Base-by-base conservation (phyloP, 805 yeast genomes). In the Ogataea henricii region DNA sequence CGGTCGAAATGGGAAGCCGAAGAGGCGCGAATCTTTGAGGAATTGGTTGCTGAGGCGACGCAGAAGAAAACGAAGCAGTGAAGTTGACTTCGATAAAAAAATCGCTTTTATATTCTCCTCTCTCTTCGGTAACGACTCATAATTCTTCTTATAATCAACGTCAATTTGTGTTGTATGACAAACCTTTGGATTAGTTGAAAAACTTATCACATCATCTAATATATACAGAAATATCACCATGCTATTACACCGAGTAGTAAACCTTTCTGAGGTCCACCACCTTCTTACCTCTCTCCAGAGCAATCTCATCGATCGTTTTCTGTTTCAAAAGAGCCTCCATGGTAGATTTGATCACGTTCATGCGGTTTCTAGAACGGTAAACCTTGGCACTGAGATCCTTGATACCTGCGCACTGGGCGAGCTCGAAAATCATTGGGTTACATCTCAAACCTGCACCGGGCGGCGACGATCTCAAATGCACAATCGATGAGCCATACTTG, bases 381-480 rank as follows among this genome's bases (percentile, higher is more conserved):
- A 92, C 87, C 64, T 92, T 92, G 4, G 95, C 97, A 59, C 90
- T 81, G 60, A 94, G 73, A 70, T 94, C 99, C 68, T 86, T 87
- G 67, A 94, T 89, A 53, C 99, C 99, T 1, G 91, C 96, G 49
- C 90, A 83, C 65, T 86, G 87, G 68, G 97, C 91, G 49, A 94
- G 82, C 71, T 90, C 97, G 60, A 85, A 89, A 54, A 94, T 83
- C 66, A 85, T 81, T 56, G 88, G 95, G 70, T 91, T 91, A 39
- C 90, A 96, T 59, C 97, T 79, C 51, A 94, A 77, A 17, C 99
- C 99, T 54, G 86, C 86, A 60, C 97, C 98, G 1, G 96, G 85
- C 20, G 96, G 94, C 1, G 96, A 91, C 2, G 96, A 81, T 64
- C 90, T 81, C 60, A 94, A 72, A 57, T 83, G 81, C 57, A 94